These are phyloP conservation scores for Colletotrichum destructivum DNA, from an alignment of 2,329 filamentous ascomycete genomes.

Conservation along the genomic window DNA sequence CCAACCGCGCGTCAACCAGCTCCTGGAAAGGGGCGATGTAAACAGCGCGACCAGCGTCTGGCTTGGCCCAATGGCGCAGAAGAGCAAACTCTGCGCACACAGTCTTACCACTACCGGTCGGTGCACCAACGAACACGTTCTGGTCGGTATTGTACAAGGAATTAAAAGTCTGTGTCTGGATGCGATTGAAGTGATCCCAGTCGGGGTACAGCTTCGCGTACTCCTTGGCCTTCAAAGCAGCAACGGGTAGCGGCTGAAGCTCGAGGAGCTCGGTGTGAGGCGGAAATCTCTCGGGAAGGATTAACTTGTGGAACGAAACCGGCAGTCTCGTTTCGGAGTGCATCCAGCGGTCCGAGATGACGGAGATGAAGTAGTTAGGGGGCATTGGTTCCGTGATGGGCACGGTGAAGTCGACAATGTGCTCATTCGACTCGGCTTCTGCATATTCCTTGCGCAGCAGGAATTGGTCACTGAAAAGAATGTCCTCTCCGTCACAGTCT, in stretches of 20 bases:
- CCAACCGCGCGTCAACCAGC: constrained; percentile 84
- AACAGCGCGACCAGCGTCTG: constrained; percentile 81
- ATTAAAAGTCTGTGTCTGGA: constrained; percentile 98
- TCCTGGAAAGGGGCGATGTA: constrained; percentile 97
- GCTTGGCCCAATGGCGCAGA: constrained; percentile 86
- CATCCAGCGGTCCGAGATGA: constrained; percentile 98
- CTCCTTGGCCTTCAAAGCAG: constrained; percentile 88
- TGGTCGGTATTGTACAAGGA: constrained; percentile 92
- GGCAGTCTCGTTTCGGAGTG: constrained; percentile 94
- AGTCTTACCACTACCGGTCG: constrained; percentile 96
- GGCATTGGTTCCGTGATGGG: constrained; percentile 98
- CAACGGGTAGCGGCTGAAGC: constrained; percentile 90
- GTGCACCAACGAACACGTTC: constrained; percentile 93
- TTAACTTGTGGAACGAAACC: constrained; percentile 94
- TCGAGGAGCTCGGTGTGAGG: constrained; percentile 93
- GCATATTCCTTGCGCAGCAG: constrained; percentile 92
- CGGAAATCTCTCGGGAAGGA: constrained; percentile 95
- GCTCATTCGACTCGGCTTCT: constrained; percentile 87
- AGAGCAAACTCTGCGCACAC: constrained; percentile 96
- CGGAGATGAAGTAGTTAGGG: constrained; percentile 97
- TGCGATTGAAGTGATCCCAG: constrained; percentile 94
- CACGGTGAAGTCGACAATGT: constrained; percentile 95
- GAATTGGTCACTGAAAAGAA: constrained; percentile 95
- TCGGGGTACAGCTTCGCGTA: constrained; percentile 86
- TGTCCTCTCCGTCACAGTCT: constrained; percentile 96